Percentiles rank a stretch among this genome's conserved stretches.
These are phyloP conservation scores for Chlorella ohadii DNA, from an alignment of 139 green algal genomes.

Conservation along the genomic window DNA sequence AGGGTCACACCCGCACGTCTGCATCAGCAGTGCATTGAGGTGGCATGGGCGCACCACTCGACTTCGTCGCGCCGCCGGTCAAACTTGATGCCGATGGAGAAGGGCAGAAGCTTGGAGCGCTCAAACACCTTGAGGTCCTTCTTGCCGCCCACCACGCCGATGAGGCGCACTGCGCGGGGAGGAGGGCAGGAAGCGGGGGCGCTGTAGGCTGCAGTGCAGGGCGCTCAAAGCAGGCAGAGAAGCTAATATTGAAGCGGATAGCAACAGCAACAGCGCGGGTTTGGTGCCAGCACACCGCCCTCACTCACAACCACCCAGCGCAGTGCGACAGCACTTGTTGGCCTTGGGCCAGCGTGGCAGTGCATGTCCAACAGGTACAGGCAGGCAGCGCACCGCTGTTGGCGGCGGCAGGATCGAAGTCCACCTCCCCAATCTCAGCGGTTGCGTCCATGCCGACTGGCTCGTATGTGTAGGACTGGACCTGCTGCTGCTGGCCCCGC, in stretches of 20 bases:
- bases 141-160: slow-evolving; percentile 41
- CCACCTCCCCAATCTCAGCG: slow-evolving; percentile 24
- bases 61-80: slow-evolving; percentile 22
- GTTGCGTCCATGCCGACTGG: not conserved
- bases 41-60: slow-evolving; percentile 32
- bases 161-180: slow-evolving; percentile 17
- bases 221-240: too few relatives aligned
- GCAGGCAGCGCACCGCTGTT: slow-evolving; percentile 13
- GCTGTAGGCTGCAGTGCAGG: too few relatives aligned
- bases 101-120: slow-evolving; percentile 39
- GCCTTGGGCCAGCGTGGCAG: too few relatives aligned
- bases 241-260: too few relatives aligned
- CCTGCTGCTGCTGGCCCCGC: not conserved
- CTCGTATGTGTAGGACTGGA: not conserved
- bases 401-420: slow-evolving; percentile 2
- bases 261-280: too few relatives aligned
- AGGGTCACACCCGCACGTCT: too few relatives aligned
- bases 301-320: too few relatives aligned
- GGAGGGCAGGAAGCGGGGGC: too few relatives aligned
- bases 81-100: slow-evolving; percentile 27
- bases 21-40: too few relatives aligned
- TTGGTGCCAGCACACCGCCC: too few relatives aligned
- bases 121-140: slow-evolving; percentile 34
- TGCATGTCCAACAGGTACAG: too few relatives aligned
- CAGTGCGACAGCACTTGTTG: too few relatives aligned